Conservation (phyloP, 2,329 filamentous ascomycete genomes). For the Hyphodiscus sp. region DNA sequence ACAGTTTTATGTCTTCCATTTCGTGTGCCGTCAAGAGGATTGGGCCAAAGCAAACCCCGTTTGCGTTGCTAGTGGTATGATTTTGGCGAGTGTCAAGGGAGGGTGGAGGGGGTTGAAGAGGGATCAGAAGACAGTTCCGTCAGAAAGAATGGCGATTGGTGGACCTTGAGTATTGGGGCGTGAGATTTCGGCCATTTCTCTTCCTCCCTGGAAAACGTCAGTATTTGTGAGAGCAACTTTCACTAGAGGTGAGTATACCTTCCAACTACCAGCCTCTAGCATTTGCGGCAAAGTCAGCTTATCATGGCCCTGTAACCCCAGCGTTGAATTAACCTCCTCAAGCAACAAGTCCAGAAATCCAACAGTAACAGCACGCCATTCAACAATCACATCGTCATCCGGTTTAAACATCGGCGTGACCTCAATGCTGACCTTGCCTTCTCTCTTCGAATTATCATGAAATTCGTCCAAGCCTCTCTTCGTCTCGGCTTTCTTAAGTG, state of each 20-base stretch:
- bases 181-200: slow-evolving; percentile 92
- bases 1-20: background rate
- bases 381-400: slow-evolving; percentile 72
- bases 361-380: slow-evolving; percentile 71
- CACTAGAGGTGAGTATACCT: slow-evolving; percentile 52
- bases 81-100: background rate
- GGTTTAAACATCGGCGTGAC: slow-evolving; percentile 68
- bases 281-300: slow-evolving; percentile 76
- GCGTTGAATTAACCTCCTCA: slow-evolving; percentile 58
- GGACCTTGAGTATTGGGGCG: slow-evolving; percentile 81
- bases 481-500: slow-evolving; percentile 62
- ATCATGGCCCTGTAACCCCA: slow-evolving; percentile 65
- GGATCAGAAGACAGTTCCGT: slow-evolving; percentile 85
- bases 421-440: slow-evolving; percentile 37
- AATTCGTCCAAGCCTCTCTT: slow-evolving; percentile 49
- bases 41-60: background rate
- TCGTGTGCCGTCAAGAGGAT: background rate
- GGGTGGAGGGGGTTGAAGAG: background rate
- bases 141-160: slow-evolving; percentile 91
- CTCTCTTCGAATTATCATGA: slow-evolving; percentile 59
- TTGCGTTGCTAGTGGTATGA: background rate
- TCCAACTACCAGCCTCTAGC: slow-evolving; percentile 95
- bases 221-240: slow-evolving; percentile 1
- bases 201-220: slow-evolving; percentile 59
- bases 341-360: slow-evolving; percentile 68